These are phyloP conservation scores for Fagus crenata DNA, from an alignment of 306 rosid genomes.

Conservation along the genomic window DNA sequence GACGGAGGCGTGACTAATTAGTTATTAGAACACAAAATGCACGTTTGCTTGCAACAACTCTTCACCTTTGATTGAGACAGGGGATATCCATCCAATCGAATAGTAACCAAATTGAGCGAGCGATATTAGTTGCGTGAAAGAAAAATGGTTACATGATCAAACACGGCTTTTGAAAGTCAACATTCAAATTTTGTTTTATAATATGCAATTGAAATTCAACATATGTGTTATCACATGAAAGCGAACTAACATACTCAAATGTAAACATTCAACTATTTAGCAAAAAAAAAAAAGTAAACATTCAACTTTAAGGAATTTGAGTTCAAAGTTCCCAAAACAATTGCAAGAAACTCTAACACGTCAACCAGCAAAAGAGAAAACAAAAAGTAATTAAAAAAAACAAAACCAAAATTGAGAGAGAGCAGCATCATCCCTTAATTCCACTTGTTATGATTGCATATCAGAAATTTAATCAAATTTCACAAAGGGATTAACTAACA, in stretches of 20 bases:
- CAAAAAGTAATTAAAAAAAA: background rate
- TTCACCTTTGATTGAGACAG: too few relatives aligned
- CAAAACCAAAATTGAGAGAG: background rate
- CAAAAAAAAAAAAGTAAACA: background rate
- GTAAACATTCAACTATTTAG: background rate
- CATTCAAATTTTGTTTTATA: background rate
- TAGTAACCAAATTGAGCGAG: too few relatives aligned
- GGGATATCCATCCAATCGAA: background rate
- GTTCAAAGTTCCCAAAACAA: background rate
- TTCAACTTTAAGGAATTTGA: background rate
- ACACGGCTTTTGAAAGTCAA: slow-evolving; percentile 8
- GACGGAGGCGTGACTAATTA: too few relatives aligned
- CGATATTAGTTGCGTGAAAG: too few relatives aligned
- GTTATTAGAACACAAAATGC: too few relatives aligned
- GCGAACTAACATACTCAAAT: background rate
- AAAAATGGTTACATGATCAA: background rate
- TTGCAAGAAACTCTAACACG: background rate
- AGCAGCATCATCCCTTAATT: background rate
- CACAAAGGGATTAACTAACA: background rate
- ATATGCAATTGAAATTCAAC: background rate
- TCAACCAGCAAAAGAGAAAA: background rate
- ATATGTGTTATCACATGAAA: background rate
- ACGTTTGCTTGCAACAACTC: too few relatives aligned
- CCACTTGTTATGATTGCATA: background rate
- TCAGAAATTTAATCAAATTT: background rate